Evolutionary conservation across 2,329 filamentous ascomycete species (phyloP), one percentile per base, ranked within the genome.

Genomic region (Rhexocercosporidium sp.): DNA sequence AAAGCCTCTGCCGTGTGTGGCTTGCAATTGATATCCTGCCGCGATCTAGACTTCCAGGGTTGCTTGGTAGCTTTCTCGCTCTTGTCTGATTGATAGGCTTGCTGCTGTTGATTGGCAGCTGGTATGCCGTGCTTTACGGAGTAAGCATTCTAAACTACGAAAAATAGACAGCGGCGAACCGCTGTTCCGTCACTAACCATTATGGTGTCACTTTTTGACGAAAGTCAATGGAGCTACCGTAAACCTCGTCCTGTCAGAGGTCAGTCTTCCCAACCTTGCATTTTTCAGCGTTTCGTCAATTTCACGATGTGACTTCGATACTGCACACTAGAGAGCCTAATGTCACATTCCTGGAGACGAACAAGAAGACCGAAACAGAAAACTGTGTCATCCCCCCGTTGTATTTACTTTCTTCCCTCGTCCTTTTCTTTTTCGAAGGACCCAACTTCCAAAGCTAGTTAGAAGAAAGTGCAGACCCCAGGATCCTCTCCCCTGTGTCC

Each of bases 1-100:
- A 47, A 37, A 37, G 51, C 51, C 29, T 56, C 51, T 56, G 6
- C 51, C 51, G 29, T 34, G 8, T 57, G 53, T 57, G 53, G 53
- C 53, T 37, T 39, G 47, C 47, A 12, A 27, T 5, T 39, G 29
- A 37, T 37, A 16, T 22, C 20, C 8, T 39, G 34, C 31, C 29
- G 53, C 34, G 31, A 47, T n/a, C 20, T n/a, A 47, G 12, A 37
- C 8, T 37, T 9, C 4, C 12, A 7, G 34, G 34, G 34, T 37
- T n/a, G 44, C n/a, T 25, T 47, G 44, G 44, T 22, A 20, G 18
- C 20, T 25, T 47, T 12, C 6, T n/a, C 34, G 8, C 12, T 9
- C 12, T 37, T 37, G 34, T 37, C 34, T 37, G 34, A 37, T 37
- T 11, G 34, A 37, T 37, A 37, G 34, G 34, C 34, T 3, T 37